These are phyloP conservation scores for Magnusiomyces ingens DNA, from an alignment of 1,139 yeast genomes.

Conservation along the genomic window DNA sequence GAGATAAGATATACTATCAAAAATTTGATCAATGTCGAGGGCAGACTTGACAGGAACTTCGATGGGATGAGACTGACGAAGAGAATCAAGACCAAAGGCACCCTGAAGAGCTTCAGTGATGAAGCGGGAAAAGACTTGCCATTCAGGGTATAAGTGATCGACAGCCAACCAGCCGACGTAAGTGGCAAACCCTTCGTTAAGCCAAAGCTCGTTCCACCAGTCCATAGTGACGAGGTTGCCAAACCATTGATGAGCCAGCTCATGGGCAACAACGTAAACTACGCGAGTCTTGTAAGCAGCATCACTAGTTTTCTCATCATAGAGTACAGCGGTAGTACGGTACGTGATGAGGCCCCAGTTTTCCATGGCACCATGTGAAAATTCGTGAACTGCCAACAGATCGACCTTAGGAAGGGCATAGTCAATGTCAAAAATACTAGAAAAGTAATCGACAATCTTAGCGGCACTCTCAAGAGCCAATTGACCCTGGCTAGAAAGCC, in stretches of 20 bases:
- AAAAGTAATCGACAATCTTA: slow-evolving; percentile 59
- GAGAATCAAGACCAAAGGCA: slow-evolving; percentile 59
- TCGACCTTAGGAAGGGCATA: slow-evolving; percentile 68
- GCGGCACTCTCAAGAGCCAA: slow-evolving; percentile 63
- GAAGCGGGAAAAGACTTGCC: slow-evolving; percentile 62
- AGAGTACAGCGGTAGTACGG: slow-evolving; percentile 60
- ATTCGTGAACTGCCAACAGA: slow-evolving; percentile 67
- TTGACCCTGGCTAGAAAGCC: slow-evolving; percentile 54
- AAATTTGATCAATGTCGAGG: slow-evolving; percentile 69
- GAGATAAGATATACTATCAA: slow-evolving; percentile 68
- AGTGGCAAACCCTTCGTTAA: slow-evolving; percentile 79
- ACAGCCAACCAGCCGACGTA: slow-evolving; percentile 71
- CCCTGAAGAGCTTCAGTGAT: slow-evolving; percentile 57
- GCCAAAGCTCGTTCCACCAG: slow-evolving; percentile 84
- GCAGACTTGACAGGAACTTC: slow-evolving; percentile 71
- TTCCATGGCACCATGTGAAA: slow-evolving; percentile 78
- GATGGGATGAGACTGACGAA: slow-evolving; percentile 71
- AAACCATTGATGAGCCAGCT: slow-evolving; percentile 80
- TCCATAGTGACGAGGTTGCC: slow-evolving; percentile 80
- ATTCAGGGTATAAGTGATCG: slow-evolving; percentile 58
- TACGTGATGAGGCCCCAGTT: slow-evolving; percentile 74
- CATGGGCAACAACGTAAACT: slow-evolving; percentile 75
- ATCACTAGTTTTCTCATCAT: slow-evolving; percentile 49
- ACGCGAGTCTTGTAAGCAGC: slow-evolving; percentile 58
- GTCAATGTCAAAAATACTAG: slow-evolving; percentile 55